A percentile compares a stretch with the other conserved stretches of the same genome.
phyloP scores from a whole-genome alignment of 352 stramenopile genomes.

The Globisporangium apiculatum region DNA sequence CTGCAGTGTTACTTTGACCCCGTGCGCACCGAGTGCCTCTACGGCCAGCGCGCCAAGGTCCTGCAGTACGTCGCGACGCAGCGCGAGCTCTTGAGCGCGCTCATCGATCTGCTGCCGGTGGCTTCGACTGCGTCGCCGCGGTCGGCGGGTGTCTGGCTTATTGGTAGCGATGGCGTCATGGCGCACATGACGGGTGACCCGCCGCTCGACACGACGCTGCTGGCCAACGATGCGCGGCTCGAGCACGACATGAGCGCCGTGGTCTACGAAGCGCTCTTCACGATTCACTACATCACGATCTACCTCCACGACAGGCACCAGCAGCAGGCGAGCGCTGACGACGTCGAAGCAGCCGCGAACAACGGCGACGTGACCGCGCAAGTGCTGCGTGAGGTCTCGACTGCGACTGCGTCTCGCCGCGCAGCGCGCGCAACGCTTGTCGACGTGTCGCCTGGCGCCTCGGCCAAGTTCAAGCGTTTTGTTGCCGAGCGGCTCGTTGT shows the following conservation, averaged over 20 bases:
- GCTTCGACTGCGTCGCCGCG: constrained; percentile 28
- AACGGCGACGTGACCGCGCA: constrained; percentile 3
- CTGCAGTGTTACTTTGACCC: constrained; percentile 62
- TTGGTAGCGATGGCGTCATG: constrained; percentile 15
- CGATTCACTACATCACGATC: constrained; percentile 52
- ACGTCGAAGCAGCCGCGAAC: constrained; percentile 5
- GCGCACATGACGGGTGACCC: constrained; percentile 10
- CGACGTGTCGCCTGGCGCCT: constrained; percentile 18
- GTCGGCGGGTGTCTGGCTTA: constrained; percentile 41
- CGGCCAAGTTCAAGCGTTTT: constrained; percentile 22
- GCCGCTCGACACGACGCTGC: constrained; percentile 22
- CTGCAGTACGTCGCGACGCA: constrained; percentile 55
- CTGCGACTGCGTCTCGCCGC: neutral
- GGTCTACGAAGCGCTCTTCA: constrained; percentile 60
- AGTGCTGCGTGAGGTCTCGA: neutral
- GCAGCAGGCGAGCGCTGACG: constrained; percentile 15
- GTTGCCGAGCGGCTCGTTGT: constrained; percentile 40
- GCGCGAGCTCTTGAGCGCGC: constrained; percentile 29
- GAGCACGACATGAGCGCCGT: constrained; percentile 66
- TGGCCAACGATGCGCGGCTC: constrained; percentile 53
- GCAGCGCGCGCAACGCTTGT: neutral
- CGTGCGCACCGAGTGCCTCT: constrained; percentile 16
- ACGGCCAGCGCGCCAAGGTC: constrained; percentile 40
- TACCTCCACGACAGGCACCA: constrained; percentile 29
- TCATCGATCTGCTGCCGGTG: constrained; percentile 51